Evolutionary conservation across 208 protist species (phyloP).

Genomic region (Endotrypanum monterogeii): DNA sequence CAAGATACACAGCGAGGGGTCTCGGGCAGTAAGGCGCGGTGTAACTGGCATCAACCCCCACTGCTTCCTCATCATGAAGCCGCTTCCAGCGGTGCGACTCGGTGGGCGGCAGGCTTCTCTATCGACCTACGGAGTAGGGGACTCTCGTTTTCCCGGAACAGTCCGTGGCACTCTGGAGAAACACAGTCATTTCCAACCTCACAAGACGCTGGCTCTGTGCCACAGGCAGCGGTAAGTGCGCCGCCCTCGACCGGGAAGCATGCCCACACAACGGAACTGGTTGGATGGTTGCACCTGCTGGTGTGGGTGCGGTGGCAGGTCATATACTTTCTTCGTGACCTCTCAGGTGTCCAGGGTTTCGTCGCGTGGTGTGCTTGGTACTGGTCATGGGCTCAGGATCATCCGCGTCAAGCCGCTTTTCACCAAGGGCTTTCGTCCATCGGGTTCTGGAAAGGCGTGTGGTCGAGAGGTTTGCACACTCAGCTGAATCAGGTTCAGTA

Average conservation of each 20-base stretch:
- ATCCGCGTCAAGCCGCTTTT: slow-evolving; percentile 40
- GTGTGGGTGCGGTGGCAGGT: slow-evolving; percentile 57
- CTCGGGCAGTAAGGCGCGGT: background rate
- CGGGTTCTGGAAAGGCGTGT: slow-evolving; percentile 46
- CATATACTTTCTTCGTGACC: slow-evolving; percentile 50
- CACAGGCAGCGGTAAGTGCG: background rate
- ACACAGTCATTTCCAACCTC: background rate
- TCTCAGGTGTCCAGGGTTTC: slow-evolving; percentile 54
- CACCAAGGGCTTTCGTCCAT: slow-evolving; percentile 44
- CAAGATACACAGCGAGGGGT: background rate
- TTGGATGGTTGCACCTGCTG: slow-evolving; percentile 61
- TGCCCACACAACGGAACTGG: slow-evolving; percentile 34
- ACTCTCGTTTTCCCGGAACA: background rate
- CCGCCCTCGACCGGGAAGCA: slow-evolving; percentile 13
- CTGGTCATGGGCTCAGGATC: slow-evolving; percentile 72
- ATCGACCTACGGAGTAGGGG: background rate
- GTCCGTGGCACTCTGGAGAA: background rate
- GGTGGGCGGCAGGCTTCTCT: background rate
- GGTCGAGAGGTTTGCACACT: slow-evolving; percentile 18
- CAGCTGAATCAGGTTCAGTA: slow-evolving; percentile 30
- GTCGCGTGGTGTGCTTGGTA: slow-evolving; percentile 68
- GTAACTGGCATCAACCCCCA: background rate
- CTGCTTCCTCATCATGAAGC: background rate
- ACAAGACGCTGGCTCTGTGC: too few relatives aligned
- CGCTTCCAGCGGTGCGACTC: background rate